These are phyloP conservation scores for Rubia tinctorum DNA, from an alignment of 305 asterid species.

Conservation along the genomic window DNA sequence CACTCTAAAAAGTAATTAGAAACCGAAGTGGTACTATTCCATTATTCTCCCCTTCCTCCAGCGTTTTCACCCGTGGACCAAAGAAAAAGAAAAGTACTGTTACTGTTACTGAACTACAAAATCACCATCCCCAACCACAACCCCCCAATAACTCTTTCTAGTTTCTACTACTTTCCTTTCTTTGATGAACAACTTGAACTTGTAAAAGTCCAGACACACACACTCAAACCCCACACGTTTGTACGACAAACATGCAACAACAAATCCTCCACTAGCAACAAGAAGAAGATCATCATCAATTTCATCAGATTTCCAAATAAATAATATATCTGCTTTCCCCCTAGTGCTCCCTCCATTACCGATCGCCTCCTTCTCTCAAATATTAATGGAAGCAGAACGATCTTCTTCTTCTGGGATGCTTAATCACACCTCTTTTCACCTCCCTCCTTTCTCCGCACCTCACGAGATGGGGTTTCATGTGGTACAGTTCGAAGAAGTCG, in stretches of 20 bases:
- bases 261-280: background rate
- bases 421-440: conserved; percentile 37
- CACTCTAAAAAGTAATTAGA: too few species aligned
- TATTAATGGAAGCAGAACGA: conserved; percentile 69
- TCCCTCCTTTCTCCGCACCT: conserved; percentile 31
- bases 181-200: background rate
- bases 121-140: background rate
- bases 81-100: background rate
- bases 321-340: background rate
- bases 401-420: conserved; percentile 30
- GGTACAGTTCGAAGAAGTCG: conserved; percentile 62
- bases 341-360: conserved; percentile 37
- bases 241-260: conserved; percentile 25
- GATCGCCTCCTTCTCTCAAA: conserved; percentile 12
- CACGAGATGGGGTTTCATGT: conserved; percentile 63
- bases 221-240: conserved; percentile 18
- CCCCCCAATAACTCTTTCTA: background rate
- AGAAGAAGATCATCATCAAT: background rate
- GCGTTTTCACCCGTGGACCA: conserved; percentile 44
- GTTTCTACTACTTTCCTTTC: background rate
- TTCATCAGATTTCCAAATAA: conserved; percentile 9
- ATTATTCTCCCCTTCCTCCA: background rate
- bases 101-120: background rate
- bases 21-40: too few species aligned
- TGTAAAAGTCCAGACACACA: conserved; percentile 4